Percentiles rank a stretch among this genome's conserved stretches.
phyloP scores from a whole-genome alignment of 179 eudicot genomes.

The Pouteria campechiana region DNA sequence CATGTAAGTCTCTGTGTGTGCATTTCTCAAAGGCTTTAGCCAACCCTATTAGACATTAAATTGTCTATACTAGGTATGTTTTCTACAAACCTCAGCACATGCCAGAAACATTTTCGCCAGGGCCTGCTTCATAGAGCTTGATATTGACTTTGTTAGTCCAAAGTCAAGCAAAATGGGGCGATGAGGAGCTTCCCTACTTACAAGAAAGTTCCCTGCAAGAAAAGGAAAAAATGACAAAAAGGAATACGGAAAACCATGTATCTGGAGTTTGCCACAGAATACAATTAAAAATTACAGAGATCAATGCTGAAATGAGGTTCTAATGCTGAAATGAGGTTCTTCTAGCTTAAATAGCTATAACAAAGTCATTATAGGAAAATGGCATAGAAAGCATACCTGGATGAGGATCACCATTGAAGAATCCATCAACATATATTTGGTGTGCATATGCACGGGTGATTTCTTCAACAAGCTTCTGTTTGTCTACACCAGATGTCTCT shows the following conservation, averaged over 20 bases:
- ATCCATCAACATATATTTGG: constrained; percentile 96
- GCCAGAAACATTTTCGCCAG: constrained; percentile 95
- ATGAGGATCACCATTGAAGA: constrained; percentile 98
- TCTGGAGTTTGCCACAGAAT: not conserved
- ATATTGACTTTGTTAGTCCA: constrained; percentile 85
- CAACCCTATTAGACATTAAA: too few relatives aligned
- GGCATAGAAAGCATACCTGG: constrained; percentile 54
- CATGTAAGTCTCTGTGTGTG: too few relatives aligned
- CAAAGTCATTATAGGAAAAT: too few relatives aligned
- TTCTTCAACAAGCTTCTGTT: constrained; percentile 89
- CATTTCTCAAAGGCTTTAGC: too few relatives aligned
- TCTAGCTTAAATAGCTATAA: too few relatives aligned
- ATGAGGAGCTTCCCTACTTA: constrained; percentile 86
- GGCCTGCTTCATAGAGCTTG: constrained; percentile 80
- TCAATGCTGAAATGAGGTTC: too few relatives aligned
- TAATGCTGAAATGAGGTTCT: too few relatives aligned
- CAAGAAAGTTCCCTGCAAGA: constrained; percentile 83
- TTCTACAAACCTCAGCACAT: constrained; percentile 85
- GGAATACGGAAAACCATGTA: not conserved
- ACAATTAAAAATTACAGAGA: not conserved
- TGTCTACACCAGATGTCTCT: constrained; percentile 73
- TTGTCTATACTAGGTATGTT: too few relatives aligned
- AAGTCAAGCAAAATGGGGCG: constrained; percentile 86
- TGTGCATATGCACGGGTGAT: constrained; percentile 96
- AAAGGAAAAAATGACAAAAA: not conserved